Percentiles rank a stretch among this genome's conserved stretches.
Evolutionary conservation across 2,329 filamentous ascomycete species (phyloP).

Genomic region (Tolypocladium tundrense): DNA sequence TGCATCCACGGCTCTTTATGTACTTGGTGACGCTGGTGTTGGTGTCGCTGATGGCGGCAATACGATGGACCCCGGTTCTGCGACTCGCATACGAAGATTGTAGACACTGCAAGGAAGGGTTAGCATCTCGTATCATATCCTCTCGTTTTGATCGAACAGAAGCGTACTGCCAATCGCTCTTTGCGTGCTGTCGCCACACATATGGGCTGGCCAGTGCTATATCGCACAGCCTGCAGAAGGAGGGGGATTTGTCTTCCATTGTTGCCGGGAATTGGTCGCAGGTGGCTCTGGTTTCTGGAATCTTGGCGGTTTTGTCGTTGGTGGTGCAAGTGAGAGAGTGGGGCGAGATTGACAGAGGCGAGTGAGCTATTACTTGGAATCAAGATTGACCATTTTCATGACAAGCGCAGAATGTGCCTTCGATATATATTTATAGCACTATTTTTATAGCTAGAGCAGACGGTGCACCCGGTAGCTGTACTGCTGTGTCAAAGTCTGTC

Average conservation of each 20-base stretch:
- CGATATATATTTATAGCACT: not conserved
- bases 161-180: not conserved
- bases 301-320: not conserved
- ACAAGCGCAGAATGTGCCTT: not conserved
- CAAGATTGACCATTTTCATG: no score
- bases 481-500: not conserved
- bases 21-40: not conserved
- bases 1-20: not conserved
- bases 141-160: not conserved
- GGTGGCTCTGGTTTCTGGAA: not conserved
- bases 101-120: conserved; percentile 8
- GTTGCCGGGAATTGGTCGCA: not conserved
- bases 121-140: not conserved
- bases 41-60: conserved; percentile 2
- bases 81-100: conserved; percentile 12
- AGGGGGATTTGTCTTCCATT: not conserved
- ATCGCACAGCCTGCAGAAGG: not conserved
- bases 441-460: not conserved
- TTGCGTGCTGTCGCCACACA: not conserved
- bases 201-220: not conserved
- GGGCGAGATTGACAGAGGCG: not conserved
- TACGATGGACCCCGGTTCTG: conserved; percentile 9
- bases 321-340: not conserved
- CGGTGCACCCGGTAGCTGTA: not conserved
- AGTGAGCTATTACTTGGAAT: not conserved